A percentile compares a stretch with the other conserved stretches of the same genome.
phyloP scores from a whole-genome alignment of 148 eudicot species.

The Vaccinium macrocarpon region DNA sequence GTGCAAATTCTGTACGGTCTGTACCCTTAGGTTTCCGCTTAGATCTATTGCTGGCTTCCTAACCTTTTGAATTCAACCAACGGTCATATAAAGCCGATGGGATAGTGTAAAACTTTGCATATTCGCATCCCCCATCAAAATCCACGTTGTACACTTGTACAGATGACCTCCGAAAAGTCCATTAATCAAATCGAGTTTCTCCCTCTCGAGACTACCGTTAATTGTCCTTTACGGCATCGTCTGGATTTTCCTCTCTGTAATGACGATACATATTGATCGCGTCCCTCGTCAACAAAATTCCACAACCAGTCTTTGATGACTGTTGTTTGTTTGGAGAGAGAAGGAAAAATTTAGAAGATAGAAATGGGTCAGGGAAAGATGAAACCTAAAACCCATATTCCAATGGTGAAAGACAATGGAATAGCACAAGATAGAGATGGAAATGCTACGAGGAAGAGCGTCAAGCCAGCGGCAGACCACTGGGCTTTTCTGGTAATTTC shows the following conservation, averaged over 20 bases:
- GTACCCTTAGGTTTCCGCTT: neutral
- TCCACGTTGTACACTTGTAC: neutral
- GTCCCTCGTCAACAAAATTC: neutral
- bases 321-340: neutral
- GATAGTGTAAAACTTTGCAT: too few relatives aligned
- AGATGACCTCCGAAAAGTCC: neutral
- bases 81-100: neutral
- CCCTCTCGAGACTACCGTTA: too few relatives aligned
- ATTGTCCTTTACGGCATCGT: neutral
- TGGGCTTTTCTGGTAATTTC: constrained; percentile 56
- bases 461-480: constrained; percentile 27
- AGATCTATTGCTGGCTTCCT: neutral
- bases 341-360: neutral
- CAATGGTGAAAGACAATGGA: constrained; percentile 17
- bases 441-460: constrained; percentile 17
- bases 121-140: neutral
- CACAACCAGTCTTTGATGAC: neutral
- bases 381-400: constrained; percentile 20
- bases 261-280: too few relatives aligned
- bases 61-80: constrained; percentile 5
- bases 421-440: constrained; percentile 32
- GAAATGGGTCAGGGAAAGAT: constrained; percentile 24
- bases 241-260: neutral
- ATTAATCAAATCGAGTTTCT: neutral
- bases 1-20: too few relatives aligned